Evolutionary conservation across 148 eudicot species (phyloP).

Genomic region (Rhododendron ovatum): DNA sequence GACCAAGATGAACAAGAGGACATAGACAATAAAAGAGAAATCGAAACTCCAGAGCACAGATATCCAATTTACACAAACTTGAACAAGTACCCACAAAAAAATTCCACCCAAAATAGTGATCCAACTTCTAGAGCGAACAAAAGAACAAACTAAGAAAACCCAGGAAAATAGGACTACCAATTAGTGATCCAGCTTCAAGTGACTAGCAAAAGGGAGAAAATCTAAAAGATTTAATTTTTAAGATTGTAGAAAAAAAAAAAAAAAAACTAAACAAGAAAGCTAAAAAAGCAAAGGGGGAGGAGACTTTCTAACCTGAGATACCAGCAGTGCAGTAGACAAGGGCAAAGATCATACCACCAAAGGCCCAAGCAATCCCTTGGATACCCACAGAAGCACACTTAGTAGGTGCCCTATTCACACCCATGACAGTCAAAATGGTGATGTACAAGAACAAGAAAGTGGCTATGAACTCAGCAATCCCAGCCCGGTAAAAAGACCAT

Average conservation of each 20-base stretch:
- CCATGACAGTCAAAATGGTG: slow-evolving; percentile 49
- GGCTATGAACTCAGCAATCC: slow-evolving; percentile 47
- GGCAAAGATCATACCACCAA: slow-evolving; percentile 56
- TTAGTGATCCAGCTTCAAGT: neutral
- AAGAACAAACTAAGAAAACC: slow-evolving; percentile 1
- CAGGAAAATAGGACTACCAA: neutral
- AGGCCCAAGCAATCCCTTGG: slow-evolving; percentile 59
- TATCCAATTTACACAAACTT: neutral
- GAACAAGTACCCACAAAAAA: neutral
- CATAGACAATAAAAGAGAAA: neutral
- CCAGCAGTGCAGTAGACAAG: slow-evolving; percentile 65
- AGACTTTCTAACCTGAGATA: slow-evolving; percentile 35
- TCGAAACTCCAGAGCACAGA: neutral
- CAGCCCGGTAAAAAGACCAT: slow-evolving; percentile 52
- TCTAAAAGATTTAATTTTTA: neutral
- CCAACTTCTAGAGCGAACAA: neutral
- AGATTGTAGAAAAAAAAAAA: neutral
- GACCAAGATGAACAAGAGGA: neutral
- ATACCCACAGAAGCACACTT: slow-evolving; percentile 46
- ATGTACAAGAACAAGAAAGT: slow-evolving; percentile 48
- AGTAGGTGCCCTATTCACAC: slow-evolving; percentile 19
- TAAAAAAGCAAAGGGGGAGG: neutral
- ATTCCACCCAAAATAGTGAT: neutral
- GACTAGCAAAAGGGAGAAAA: neutral
- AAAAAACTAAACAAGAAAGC: neutral